These are phyloP conservation scores for Leucogyrophana mollusca DNA, from an alignment of 768 basidiomycete genomes.

Conservation along the genomic window DNA sequence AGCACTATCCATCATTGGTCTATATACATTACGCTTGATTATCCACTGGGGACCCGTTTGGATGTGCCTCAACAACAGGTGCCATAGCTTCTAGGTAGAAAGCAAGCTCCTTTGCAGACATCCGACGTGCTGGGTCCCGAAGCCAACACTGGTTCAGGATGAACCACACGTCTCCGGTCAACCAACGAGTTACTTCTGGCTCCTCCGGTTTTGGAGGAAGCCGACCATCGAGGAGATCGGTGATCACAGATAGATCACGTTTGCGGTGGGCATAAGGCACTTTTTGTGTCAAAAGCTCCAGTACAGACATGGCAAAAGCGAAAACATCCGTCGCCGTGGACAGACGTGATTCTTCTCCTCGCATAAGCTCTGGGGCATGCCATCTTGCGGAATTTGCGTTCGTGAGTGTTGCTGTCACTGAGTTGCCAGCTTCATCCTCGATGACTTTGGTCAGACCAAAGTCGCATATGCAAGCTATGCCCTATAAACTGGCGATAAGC, in stretches of 20 bases:
- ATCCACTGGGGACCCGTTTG: no score
- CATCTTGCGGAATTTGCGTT: constrained; percentile 49
- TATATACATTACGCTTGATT: no score
- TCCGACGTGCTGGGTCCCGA: constrained; percentile 34
- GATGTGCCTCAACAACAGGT: no score
- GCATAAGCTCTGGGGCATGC: constrained; percentile 60
- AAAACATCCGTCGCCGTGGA: constrained; percentile 54
- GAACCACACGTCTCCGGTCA: constrained; percentile 49
- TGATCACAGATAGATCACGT: constrained; percentile 50
- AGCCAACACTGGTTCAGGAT: constrained; percentile 49
- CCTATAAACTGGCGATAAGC: constrained; percentile 34
- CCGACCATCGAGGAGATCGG: constrained; percentile 37
- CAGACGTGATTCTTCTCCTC: constrained; percentile 38
- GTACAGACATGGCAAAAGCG: constrained; percentile 58
- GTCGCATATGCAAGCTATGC: constrained; percentile 56
- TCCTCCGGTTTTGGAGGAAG: constrained; percentile 45
- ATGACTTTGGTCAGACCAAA: constrained; percentile 66
- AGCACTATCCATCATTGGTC: no score
- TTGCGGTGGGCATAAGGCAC: constrained; percentile 49
- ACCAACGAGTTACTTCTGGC: constrained; percentile 30
- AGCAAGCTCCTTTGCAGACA: constrained; percentile 36
- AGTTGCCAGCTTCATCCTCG: constrained; percentile 52
- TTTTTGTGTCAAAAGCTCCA: constrained; percentile 55
- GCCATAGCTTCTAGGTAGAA: no score
- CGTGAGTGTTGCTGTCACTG: constrained; percentile 46